phyloP scores from a whole-genome alignment of 1,284 basidiomycete genomes.

The Ceratobasidium theobromae region DNA sequence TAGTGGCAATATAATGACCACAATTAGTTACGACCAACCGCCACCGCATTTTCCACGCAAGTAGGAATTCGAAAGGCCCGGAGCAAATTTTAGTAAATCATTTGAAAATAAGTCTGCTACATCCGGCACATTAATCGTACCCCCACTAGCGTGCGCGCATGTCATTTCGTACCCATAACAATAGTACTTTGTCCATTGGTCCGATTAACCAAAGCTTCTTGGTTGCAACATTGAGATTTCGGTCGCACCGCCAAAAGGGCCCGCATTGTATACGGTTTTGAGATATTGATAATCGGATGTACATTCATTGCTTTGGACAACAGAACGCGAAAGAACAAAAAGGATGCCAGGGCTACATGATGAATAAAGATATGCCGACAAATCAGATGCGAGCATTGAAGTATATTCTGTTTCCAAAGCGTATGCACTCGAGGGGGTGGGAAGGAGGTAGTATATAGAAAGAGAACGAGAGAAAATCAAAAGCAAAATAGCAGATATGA shows the following conservation, averaged over 20 bases:
- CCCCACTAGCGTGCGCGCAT: background rate
- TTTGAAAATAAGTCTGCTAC: background rate
- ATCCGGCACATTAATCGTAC: background rate
- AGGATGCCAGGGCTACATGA: conserved; percentile 17
- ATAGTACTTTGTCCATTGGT: background rate
- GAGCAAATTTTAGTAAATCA: background rate
- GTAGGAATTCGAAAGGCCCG: background rate
- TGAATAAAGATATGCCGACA: conserved; percentile 22
- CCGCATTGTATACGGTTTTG: too few relatives aligned
- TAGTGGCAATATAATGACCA: conserved; percentile 14
- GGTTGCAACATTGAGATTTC: too few relatives aligned
- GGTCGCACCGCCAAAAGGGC: too few relatives aligned
- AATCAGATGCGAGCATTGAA: conserved; percentile 9
- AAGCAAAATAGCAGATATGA: background rate
- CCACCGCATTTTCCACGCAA: conserved; percentile 2
- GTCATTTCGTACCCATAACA: background rate
- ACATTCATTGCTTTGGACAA: conserved; percentile 20
- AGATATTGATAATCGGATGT: background rate
- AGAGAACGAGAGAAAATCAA: background rate
- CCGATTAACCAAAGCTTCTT: too few relatives aligned
- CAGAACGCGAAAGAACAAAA: background rate
- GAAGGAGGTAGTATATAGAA: background rate
- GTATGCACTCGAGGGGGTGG: background rate
- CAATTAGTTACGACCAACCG: background rate
- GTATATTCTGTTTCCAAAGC: conserved; percentile 10